Evolutionary conservation across 2,329 filamentous ascomycete genomes (phyloP), one percentile per base, ranked within the genome.

Genomic region (Tolypocladium capitatum): DNA sequence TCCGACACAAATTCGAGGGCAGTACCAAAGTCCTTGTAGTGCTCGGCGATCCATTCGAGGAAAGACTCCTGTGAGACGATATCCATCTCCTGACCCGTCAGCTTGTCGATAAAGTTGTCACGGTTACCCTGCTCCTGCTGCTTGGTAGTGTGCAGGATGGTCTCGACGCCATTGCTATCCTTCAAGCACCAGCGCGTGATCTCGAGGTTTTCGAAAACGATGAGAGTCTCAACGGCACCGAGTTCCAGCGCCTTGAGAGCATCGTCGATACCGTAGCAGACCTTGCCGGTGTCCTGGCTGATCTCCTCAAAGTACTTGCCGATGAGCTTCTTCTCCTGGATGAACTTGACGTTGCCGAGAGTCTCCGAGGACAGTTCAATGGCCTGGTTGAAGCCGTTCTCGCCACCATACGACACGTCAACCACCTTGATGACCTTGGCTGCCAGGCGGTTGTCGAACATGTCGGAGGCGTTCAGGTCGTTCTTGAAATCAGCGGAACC

Each of bases 401-500:
- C 94, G 58, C 92, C 92, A 67, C 92, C 92, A 62, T 98, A 98
- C 14, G 91, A 97, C 41, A 98, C 94, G 66, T 98, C 92, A 33
- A 98, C 94, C 41, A 98, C 86, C 73, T 98, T 98, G 78, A 98
- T 97, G 62, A 98, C 92, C 77, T 98, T 98, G 65, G 81, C 73
- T 60, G 86, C 81, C 48, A 98, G 78, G 67, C 92, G 90, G 62
- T 83, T 78, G 67, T 98, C 92, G 68, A 98, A 98, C 76, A 98
- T 77, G 68, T 98, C 92, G 51, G 92, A 97, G 61, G 86, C 87
- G 70, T 97, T 97, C 47, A 98, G 76, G 63, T 98, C 92, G 70
- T 94, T 97, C 76, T 98, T 98, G 83, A 98, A 98, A 70, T 98
- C 92, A 63, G 92, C 92, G 32, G 89, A 95, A 75, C 92, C 92